phyloP scores from a whole-genome alignment of 371 early-diverging fungal genomes.

The Basidiobolus heterosporus region DNA sequence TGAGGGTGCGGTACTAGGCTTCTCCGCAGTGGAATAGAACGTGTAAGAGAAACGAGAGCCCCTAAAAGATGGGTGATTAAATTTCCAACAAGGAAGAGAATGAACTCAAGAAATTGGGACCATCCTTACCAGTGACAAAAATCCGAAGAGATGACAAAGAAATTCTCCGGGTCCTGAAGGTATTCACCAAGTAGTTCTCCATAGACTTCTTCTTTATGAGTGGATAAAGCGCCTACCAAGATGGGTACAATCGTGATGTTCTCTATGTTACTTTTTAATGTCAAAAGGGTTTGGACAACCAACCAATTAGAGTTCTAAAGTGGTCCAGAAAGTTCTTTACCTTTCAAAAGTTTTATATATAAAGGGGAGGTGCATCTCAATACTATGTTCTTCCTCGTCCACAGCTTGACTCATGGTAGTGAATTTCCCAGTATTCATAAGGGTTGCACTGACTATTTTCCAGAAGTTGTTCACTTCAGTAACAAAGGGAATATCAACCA shows the following conservation, averaged over 20 bases:
- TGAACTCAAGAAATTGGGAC: background rate
- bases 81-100: background rate
- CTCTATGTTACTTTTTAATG: constrained; percentile 20
- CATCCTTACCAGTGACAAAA: constrained; percentile 81
- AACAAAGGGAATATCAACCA: background rate
- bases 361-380: constrained; percentile 91
- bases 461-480: background rate
- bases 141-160: constrained; percentile 84
- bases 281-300: no score
- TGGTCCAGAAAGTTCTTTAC: constrained; percentile 17
- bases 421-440: constrained; percentile 47
- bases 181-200: constrained; percentile 53
- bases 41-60: constrained; percentile 10
- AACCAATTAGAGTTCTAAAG: no score
- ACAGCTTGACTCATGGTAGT: constrained; percentile 28
- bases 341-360: constrained; percentile 53
- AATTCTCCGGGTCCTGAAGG: constrained; percentile 37
- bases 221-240: constrained; percentile 55
- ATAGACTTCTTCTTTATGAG: constrained; percentile 36
- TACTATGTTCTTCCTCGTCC: constrained; percentile 87
- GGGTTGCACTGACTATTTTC: constrained; percentile 29
- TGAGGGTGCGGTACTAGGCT: constrained; percentile 5
- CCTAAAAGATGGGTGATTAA: constrained; percentile 2
- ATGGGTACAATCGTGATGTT: constrained; percentile 64
- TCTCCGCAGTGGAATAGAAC: constrained; percentile 4